Conservation (phyloP, 495 filamentous ascomycete species). For the Penicillium paradoxum region DNA sequence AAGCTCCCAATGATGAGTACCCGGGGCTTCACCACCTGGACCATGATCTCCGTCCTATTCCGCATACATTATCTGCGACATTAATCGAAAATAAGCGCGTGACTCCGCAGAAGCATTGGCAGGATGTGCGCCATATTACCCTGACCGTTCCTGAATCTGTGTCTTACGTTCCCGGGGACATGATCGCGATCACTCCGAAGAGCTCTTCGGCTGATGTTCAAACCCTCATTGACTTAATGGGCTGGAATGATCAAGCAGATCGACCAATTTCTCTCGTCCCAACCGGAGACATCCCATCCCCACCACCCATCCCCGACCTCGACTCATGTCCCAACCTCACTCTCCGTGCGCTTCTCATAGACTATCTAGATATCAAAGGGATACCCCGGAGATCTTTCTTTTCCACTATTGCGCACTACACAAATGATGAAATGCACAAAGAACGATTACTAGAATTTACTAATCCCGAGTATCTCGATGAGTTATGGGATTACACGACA, state of each 20-base stretch:
- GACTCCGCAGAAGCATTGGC: slow-evolving; percentile 76
- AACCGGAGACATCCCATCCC: slow-evolving; percentile 22
- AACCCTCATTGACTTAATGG: slow-evolving; percentile 66
- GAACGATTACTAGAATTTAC: slow-evolving; percentile 82
- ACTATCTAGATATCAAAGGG: slow-evolving; percentile 81
- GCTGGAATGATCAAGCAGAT: slow-evolving; percentile 70
- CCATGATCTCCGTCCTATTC: slow-evolving; percentile 48
- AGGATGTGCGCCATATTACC: slow-evolving; percentile 81
- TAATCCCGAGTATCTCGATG: slow-evolving; percentile 70
- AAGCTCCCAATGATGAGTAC: slow-evolving; percentile 9
- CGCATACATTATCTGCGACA: slow-evolving; percentile 38
- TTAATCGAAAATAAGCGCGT: slow-evolving; percentile 59
- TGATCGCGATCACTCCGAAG: slow-evolving; percentile 76
- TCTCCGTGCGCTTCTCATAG: slow-evolving; percentile 66
- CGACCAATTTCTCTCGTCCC: slow-evolving; percentile 46
- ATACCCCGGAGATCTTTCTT: slow-evolving; percentile 90
- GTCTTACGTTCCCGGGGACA: slow-evolving; percentile 63
- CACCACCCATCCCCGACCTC: slow-evolving; percentile 40
- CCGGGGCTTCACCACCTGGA: slow-evolving; percentile 40
- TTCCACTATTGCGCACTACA: slow-evolving; percentile 64
- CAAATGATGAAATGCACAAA: slow-evolving; percentile 63
- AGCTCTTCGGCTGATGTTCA: slow-evolving; percentile 78
- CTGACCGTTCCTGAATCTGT: slow-evolving; percentile 47
- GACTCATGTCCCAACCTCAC: slow-evolving; percentile 50
- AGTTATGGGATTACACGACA: slow-evolving; percentile 92